Conservation (phyloP, 1,284 basidiomycete species). For the Irpex rosettiformis region DNA sequence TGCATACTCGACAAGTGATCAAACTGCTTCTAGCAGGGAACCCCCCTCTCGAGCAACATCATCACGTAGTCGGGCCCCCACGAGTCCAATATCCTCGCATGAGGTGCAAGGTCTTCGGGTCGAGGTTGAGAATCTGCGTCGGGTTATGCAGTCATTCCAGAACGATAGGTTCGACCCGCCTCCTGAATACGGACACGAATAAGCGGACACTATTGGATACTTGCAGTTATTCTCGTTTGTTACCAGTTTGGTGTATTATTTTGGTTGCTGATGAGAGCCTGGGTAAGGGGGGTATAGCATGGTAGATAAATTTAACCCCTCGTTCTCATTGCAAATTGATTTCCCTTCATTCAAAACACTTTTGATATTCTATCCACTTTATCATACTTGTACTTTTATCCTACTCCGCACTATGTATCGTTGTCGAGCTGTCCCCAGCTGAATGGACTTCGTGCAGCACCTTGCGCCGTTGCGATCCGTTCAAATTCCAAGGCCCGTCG, state of each 20-base stretch:
- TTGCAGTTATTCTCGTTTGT: background rate
- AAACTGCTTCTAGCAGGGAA: slow-evolving; percentile 19
- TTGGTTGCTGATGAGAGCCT: background rate
- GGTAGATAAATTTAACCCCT: too few relatives aligned
- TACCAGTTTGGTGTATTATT: background rate
- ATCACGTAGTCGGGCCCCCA: background rate
- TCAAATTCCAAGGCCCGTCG: slow-evolving; percentile 42
- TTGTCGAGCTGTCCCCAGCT: slow-evolving; percentile 5
- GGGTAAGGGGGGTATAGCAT: too few relatives aligned
- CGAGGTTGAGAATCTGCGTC: slow-evolving; percentile 26
- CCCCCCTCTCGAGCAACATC: slow-evolving; percentile 16
- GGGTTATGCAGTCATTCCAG: slow-evolving; percentile 24
- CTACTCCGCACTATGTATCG: background rate
- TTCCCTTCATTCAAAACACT: background rate
- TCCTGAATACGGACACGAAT: slow-evolving; percentile 10
- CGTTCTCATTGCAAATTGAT: too few relatives aligned
- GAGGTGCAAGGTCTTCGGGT: slow-evolving; percentile 22
- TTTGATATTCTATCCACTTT: background rate
- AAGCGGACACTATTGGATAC: background rate
- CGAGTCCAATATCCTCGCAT: slow-evolving; percentile 18
- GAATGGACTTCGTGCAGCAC: slow-evolving; percentile 17
- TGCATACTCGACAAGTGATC: slow-evolving; percentile 7
- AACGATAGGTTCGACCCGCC: slow-evolving; percentile 20
- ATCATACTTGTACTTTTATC: background rate
- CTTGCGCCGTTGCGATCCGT: slow-evolving; percentile 28